Base-by-base conservation (phyloP, 495 filamentous ascomycete species). In the Penicillium chermesinum region DNA sequence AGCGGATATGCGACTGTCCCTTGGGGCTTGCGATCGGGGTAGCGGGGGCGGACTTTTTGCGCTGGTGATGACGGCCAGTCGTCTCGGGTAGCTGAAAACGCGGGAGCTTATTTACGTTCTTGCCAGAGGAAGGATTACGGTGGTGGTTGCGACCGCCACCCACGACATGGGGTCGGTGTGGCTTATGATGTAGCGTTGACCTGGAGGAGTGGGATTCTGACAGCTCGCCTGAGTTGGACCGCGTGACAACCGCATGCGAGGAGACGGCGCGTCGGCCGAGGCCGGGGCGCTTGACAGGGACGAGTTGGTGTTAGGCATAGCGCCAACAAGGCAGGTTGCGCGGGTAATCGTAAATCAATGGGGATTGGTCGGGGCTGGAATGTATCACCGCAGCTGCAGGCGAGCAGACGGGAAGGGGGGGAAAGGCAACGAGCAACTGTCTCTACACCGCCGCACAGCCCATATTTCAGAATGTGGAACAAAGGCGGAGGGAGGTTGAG, bases 1-100 rank as follows among this genome's bases (percentile, higher is more conserved):
- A 76, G 19, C 59, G 71, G 40, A 74, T 63, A 54, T 70, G 72
- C 13, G 59, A 42, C 7, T 39, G 36, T 12, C 51, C 62, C 37
- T 67, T 70, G 30, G 69, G 72, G 41, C 72, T 75, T 10, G 60
- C 67, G 27, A 65, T 58, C 20, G 72, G 72, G 37, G 70, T 76
- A 22, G 58, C 67, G n/a, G 71, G 68, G 20, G 70, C 72, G 15
- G 72, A 75, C 52, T 73, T 74, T 57, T 73, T 76, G 55, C 71
- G 71, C 22, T 73, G 69, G 53, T 74, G 72, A 44, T 71, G 57
- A 35, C 72, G 71, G 32, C 52, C 59, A 20, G 49, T 52, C 17
- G 56, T 48, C 33, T 70, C 69, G 8, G 60, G 48, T 5, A 69
- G 55, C 35, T 70, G 58, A 22, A 72, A 59, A 27, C 67, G 55